Base-by-base conservation (phyloP, 2,329 filamentous ascomycete genomes). In the Alternaria ventricosa region DNA sequence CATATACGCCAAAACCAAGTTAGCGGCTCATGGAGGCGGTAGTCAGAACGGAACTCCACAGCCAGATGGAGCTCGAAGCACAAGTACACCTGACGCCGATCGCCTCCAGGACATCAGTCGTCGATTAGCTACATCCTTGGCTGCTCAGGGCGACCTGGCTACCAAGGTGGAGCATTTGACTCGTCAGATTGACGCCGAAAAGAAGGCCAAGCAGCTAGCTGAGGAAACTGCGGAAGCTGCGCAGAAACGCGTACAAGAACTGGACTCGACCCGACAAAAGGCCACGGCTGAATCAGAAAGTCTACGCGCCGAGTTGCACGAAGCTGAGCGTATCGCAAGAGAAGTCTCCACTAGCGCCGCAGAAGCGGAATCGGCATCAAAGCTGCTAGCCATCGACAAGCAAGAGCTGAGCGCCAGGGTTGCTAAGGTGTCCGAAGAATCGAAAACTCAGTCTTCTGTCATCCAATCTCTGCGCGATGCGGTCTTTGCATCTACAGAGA, bases 1-100 rank as follows among this genome's bases (percentile, higher is more conserved):
- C 1, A 92, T 96, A 0, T 98, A 98, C 80, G 93, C 94, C 33
- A 97, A 96, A 77, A 94, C 96, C 3, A 97, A 93, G 77, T 84
- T 97, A 55, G 94, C 94, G 28, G 94, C 94, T 8, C 91, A 94
- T 67, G 89, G 87, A 41, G 86, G 85, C 25, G 86, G 85, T n/a
- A 93, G 90, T 71, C 86, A 89, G 55, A 84, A 84, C 45, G 84
- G 85, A n/a, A 87, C 85, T 7, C 85, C 86, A 7, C 83, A 84
- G 61, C 83, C 82, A 4, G 85, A 87, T 64, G 77, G 78, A n/a
- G 85, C 73, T 86, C 88, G 44, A 82, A 90, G 60, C 85, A 78
- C 88, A 3, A 89, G 89, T 49, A 85, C 80, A 57, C 87, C 81
- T 4, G 88, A 90, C 54, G 84, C 88, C 41, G 90, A 92, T 55